phyloP scores from a whole-genome alignment of 306 rosid genomes.

The Carpinus viminea region DNA sequence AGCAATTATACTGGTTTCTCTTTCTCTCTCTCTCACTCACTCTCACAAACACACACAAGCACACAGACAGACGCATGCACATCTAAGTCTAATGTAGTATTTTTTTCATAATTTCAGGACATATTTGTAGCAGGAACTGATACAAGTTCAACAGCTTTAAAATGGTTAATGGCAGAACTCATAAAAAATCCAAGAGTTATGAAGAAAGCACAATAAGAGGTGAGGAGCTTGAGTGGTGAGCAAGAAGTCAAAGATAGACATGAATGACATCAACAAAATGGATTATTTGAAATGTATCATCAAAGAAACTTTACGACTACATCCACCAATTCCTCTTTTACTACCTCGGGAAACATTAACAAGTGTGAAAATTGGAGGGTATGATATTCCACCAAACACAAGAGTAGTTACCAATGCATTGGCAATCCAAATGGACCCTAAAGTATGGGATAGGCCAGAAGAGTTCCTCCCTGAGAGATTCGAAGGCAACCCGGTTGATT shows the following conservation, averaged over 20 bases:
- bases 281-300: slow-evolving; percentile 32
- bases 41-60: neutral
- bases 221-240: slow-evolving; percentile 38
- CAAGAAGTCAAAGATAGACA: slow-evolving; percentile 12
- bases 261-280: slow-evolving; percentile 33
- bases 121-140: slow-evolving; percentile 22
- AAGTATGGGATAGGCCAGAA: slow-evolving; percentile 30
- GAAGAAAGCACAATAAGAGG: slow-evolving; percentile 41
- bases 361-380: slow-evolving; percentile 15
- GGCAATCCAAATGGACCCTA: slow-evolving; percentile 39
- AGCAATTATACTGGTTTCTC: slow-evolving; percentile 24
- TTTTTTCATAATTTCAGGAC: slow-evolving; percentile 21
- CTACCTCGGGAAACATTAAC: slow-evolving; percentile 29
- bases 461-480: slow-evolving; percentile 43
- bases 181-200: slow-evolving; percentile 21
- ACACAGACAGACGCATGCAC: neutral
- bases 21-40: neutral
- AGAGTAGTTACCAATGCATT: slow-evolving; percentile 27
- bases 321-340: slow-evolving; percentile 34
- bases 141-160: slow-evolving; percentile 16
- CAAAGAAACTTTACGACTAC: slow-evolving; percentile 36
- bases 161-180: slow-evolving; percentile 42
- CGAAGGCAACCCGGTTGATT: neutral
- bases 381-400: slow-evolving; percentile 26
- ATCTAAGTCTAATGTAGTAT: neutral